Conservation (phyloP, 345 rosid species). For the Brassica napus region Da-Ae NC_063447.1:47002001-47002500, state of each 20-base stretch:
- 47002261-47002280: slow-evolving; percentile 92
- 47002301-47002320: slow-evolving; percentile 76
- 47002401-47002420: slow-evolving; percentile 82
- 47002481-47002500: slow-evolving; percentile 74
- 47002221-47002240: slow-evolving; percentile 81
- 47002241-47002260: slow-evolving; percentile 85
- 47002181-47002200: slow-evolving; percentile 91
- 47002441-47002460: slow-evolving; percentile 94
- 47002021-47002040: slow-evolving; percentile 93
- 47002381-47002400: slow-evolving; percentile 65
- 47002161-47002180: slow-evolving; percentile 90
- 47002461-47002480: slow-evolving; percentile 82
- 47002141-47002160: slow-evolving; percentile 83
- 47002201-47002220: slow-evolving; percentile 86
- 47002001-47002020: slow-evolving; percentile 52
- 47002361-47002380: slow-evolving; percentile 68
- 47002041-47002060: slow-evolving; percentile 89
- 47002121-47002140: slow-evolving; percentile 91
- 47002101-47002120: slow-evolving; percentile 83
- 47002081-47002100: slow-evolving; percentile 98
- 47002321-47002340: slow-evolving; percentile 76
- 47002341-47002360: slow-evolving; percentile 63
- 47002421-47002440: slow-evolving; percentile 93
- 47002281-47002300: slow-evolving; percentile 75
- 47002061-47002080: slow-evolving; percentile 89